Base-by-base conservation (phyloP, 331 rosid genomes). In the Malus hybrid region DNA sequence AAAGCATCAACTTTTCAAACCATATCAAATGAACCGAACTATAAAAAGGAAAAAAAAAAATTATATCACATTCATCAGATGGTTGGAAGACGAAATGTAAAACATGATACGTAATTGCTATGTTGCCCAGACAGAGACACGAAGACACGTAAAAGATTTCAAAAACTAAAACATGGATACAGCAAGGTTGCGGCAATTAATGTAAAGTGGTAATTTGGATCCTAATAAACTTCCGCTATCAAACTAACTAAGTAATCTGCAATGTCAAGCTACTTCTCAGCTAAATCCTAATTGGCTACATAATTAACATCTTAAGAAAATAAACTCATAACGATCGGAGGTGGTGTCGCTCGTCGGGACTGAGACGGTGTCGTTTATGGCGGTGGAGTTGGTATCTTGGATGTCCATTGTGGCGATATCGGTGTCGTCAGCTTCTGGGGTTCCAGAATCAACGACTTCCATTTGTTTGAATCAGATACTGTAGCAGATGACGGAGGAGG, bases 301-400 rank as follows among this genome's bases (percentile, higher is more conserved):
- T 15, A 16, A 39, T 39, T 39, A 50, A 50, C 56, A 6, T 50
- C n/a, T 50, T 50, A 15, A 50, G n/a, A 5, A 50, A 50, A 50
- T 5, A 39, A 39, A 46, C 8, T 15, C n/a, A 50, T 50, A 39
- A 39, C 44, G 65, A 62, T 78, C 75, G 29, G 80, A 3, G 33
- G 75, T 7, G 33, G 83, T 42, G 6, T 65, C 85, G 18, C 42
- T 6, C 24, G 83, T 2, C 28, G 91, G 82, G 10, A 65, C 63
- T 4, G 85, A 67, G n/a, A 72, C 76, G 74, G 19, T 56, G 70
- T 82, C 87, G 78, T 68, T 7, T 3, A 83, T 28, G 46, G 70
- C 18, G 76, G 67, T 56, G 73, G 62, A 34, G 73, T 59, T 71
- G 73, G 50, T 63, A 76, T 52, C 24, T 66, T 65, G 74, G 44